Base-by-base conservation (phyloP, 345 rosid genomes). In the Eucalyptus erythrocorys region DNA sequence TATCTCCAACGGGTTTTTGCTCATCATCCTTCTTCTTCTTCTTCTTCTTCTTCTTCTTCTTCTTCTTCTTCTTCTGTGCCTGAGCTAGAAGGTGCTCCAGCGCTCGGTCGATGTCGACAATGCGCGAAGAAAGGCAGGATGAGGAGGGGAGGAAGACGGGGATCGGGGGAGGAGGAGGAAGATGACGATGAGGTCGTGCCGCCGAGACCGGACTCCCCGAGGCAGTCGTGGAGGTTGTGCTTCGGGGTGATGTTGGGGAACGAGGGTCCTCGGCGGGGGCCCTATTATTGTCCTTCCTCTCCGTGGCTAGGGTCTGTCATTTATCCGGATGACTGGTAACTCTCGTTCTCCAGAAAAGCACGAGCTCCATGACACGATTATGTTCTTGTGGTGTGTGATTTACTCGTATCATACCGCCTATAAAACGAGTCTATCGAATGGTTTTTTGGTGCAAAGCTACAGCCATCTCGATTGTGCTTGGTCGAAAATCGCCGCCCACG, bases 251-350 rank as follows among this genome's bases (percentile, higher is more conserved):
- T 76, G 84, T 3, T 6, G 84, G 43, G 47, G 84, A 10, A 11
- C 84, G 84, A 76, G 84, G 13, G 84, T 2, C 21, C 84, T 6
- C 43, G 30, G 47, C 42, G 84, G 24, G 27, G 47, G 5, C 21
- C 57, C 82, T 21, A 42, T 13, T 37, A 43, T 13, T 9, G n/a
- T 26, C 30, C 45, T 32, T 37, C 90, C n/a, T 61, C 87, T 3
- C 8, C 55, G 3, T 7, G n/a, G 10, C 89, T 13, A 7, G 43
- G 85, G 24, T 91, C 19, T 5, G 71, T 91, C 27, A 53, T 93
- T 85, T 92, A 21, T 37, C 94, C 93, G 27, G 91, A 88, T 26
- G 85, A 89, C 32, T 48, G 92, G 94, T 93, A 61, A 87, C 0
- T 6, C 34, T 19, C 45, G 5, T 37, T 37, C 82, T 37, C 82